Evolutionary conservation across 2,329 filamentous ascomycete genomes (phyloP).

Genomic region (Stagonosporopsis tanaceti): DNA sequence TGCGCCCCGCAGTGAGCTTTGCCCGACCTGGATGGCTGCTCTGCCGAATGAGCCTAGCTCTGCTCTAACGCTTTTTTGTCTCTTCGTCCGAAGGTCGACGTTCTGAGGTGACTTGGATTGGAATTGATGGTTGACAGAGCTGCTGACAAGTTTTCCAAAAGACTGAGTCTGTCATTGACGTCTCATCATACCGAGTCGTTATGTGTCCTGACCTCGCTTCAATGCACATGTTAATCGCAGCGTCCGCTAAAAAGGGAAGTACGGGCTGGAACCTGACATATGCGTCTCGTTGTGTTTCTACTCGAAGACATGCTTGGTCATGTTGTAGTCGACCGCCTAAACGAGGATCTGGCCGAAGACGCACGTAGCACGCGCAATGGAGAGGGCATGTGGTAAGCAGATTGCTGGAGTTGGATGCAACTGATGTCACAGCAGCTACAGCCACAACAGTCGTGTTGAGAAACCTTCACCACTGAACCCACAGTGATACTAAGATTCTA

Average conservation of each 20-base stretch:
- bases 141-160: background rate
- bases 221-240: too few relatives aligned
- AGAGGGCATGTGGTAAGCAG: background rate
- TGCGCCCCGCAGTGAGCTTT: constrained; percentile 17
- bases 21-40: constrained; percentile 6
- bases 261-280: too few relatives aligned
- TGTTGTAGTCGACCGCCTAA: too few relatives aligned
- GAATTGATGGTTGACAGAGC: background rate
- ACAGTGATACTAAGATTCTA: constrained; percentile 47
- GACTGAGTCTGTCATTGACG: background rate
- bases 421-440: constrained; percentile 52
- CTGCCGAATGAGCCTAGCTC: constrained; percentile 23
- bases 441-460: constrained; percentile 69
- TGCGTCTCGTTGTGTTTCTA: too few relatives aligned
- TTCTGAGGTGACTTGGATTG: background rate
- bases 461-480: constrained; percentile 65
- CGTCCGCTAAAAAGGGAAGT: too few relatives aligned
- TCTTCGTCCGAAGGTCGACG: constrained; percentile 9
- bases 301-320: too few relatives aligned
- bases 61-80: constrained; percentile 15
- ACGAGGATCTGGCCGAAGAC: too few relatives aligned
- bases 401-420: background rate
- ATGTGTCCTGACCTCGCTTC: too few relatives aligned
- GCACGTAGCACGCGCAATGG: too few relatives aligned
- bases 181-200: background rate